A percentile compares a stretch with the other conserved stretches of the same genome.
These are phyloP conservation scores for Fraxinus angustifolia DNA, from an alignment of 305 asterid species.

Conservation along the genomic window DNA sequence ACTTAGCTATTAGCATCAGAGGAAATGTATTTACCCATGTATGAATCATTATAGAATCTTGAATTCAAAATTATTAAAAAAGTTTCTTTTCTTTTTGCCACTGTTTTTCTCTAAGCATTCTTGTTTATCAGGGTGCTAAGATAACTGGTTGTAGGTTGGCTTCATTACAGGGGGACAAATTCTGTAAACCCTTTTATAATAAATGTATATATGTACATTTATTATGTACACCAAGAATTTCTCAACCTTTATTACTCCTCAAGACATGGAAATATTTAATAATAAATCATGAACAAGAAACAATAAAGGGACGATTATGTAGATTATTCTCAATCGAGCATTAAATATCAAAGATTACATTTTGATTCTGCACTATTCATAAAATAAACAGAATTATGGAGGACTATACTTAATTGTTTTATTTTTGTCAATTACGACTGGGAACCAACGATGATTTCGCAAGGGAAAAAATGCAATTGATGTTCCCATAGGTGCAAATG, in stretches of 20 bases:
- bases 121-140: not conserved
- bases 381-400: not conserved
- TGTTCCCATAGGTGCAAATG: slow-evolving; percentile 1
- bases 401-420: not conserved
- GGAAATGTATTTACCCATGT: not conserved
- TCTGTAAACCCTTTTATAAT: not conserved
- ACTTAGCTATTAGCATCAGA: not conserved
- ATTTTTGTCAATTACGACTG: not conserved
- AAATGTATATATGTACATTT: too few relatives aligned
- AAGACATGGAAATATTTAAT: not conserved
- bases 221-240: too few relatives aligned
- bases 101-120: not conserved
- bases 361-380: not conserved
- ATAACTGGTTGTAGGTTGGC: not conserved
- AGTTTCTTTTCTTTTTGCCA: not conserved
- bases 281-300: not conserved
- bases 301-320: not conserved
- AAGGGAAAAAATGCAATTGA: not conserved
- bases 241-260: not conserved
- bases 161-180: not conserved
- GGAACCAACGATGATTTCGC: not conserved
- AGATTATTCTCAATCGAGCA: not conserved
- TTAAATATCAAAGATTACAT: not conserved
- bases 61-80: not conserved
- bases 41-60: not conserved